Base-by-base conservation (phyloP, 208 protist species). In the Trypanosoma brucei region DNA sequence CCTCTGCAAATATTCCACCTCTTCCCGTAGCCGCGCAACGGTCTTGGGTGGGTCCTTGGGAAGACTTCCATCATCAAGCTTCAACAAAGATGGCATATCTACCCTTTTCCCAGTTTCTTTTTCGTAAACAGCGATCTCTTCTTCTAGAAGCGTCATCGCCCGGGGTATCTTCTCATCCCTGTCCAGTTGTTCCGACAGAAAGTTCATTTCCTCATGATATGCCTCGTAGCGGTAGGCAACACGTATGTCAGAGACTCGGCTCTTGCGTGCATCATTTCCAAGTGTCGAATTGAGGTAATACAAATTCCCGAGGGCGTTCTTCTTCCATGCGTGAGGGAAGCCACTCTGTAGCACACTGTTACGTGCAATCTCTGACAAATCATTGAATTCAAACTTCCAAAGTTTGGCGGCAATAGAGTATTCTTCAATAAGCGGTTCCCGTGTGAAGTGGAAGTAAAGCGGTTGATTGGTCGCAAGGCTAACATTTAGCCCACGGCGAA, bases 351-450 rank as follows among this genome's bases (percentile, higher is more conserved):
- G 67, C 3, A 99, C 97, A 38, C 78, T 93, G 74, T 99, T 99
- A 36, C 95, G 89, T n/a, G 98, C 98, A 57, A 99, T 97, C 75
- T 99, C 98, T 55, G 93, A 99, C 31, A 99, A 76, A 72, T 99
- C 98, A 63, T 92, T 92, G 39, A 95, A 90, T 59, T 94, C 91
- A n/a, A 99, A 82, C 65, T 96, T 80, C 92, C 94, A 99, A 54
- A 98, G 75, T 79, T 99, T 98, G n/a, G 95, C 86, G 0, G 97
- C 97, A 60, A 99, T 96, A 59, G 83, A 89, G 77, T 99, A 99
- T 80, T 99, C 98, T 76, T 99, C 98, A 44, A 99, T 92, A 3
- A 99, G 83, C 5, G 98, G 98, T 76, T 99, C 97, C 38, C 86
- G 77, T 22, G 91, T 96, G 68, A 94, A 94, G 76, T 96, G 91